Base-by-base conservation (phyloP, 163 green algal genomes). In the Scenedesmus sp. region DNA sequence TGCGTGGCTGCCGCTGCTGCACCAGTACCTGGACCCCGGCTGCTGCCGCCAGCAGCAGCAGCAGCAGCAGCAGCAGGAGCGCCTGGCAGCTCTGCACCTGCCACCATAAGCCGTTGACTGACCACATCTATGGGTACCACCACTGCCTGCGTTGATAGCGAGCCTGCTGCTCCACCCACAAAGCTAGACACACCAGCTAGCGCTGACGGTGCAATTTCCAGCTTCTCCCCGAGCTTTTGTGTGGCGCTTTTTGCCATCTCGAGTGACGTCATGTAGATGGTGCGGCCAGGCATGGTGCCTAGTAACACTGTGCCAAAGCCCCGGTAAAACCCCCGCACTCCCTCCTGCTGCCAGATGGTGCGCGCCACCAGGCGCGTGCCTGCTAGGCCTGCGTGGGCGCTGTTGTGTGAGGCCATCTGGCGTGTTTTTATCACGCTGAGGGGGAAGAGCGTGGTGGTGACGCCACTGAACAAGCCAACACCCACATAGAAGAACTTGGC, bases 391-490 rank as follows among this genome's bases (percentile, higher is more conserved):
- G 84, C 93, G 62, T 90, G 73, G 9, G 95, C 86, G 23, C 70
- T 82, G 18, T 76, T 66, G 59, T 88, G 73, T 4, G 87, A 46
- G 10, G 87, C 59, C 96, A 99, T 98, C 92, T 99, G 97, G 26
- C 97, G 94, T 0, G 98, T 99, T 90, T 99, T 99, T 67, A 99
- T 96, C 1, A 99, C 98, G 0, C 95, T 96, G 0, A 99, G 91
- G 2, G 98, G 98, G 92, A 97, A 99, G 6, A 99, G 95, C 46
- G 89, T 88, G 10, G 93, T 94, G 1, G 98, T 99, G 8, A 99
- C 93, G 46, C 94, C 95, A 95, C 97, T 96, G 92, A 98, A 99
- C 52, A 99, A 76, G 0, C 94, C 96, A 13, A 94, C 92, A 3
- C 97, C 97, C 9, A 97, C 85, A 2, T 96, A 64, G 46, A 98